These are phyloP conservation scores for Magnaporthiopsis incrustans DNA, from an alignment of 2,329 filamentous ascomycete species.

Conservation along the genomic window DNA sequence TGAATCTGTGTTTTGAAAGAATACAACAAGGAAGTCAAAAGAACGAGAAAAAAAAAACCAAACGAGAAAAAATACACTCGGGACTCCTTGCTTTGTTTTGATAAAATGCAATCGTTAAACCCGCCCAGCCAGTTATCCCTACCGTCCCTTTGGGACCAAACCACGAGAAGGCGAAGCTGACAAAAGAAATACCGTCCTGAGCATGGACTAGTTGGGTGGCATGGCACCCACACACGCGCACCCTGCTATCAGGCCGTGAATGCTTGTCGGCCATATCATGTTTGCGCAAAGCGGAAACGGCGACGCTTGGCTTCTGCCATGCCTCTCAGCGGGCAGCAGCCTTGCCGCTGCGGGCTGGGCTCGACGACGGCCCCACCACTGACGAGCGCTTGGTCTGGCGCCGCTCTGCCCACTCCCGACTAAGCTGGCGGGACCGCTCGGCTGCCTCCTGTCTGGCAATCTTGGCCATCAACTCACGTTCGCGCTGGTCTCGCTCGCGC, in stretches of 20 bases:
- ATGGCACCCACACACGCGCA: not conserved
- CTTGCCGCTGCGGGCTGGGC: not conserved
- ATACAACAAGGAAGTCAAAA: not conserved
- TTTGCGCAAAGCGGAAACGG: not conserved
- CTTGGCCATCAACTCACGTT: slow-evolving; percentile 46
- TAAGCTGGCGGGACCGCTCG: slow-evolving; percentile 49
- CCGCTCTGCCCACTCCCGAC: slow-evolving; percentile 52
- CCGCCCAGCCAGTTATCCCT: not conserved
- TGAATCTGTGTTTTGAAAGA: not conserved
- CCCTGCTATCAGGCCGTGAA: not conserved
- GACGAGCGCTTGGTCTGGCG: slow-evolving; percentile 29
- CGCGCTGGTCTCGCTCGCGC: slow-evolving; percentile 43
- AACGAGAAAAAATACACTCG: not conserved
- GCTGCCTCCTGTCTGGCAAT: slow-evolving; percentile 51
- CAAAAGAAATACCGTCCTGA: not conserved
- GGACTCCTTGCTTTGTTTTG: not conserved
- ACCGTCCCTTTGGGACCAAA: not conserved
- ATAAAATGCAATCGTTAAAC: not conserved
- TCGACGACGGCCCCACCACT: not conserved
- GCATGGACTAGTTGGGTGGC: not conserved
- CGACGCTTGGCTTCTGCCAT: not conserved
- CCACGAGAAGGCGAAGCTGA: not conserved
- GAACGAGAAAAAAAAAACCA: slow-evolving; percentile 1
- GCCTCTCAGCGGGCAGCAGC: not conserved
- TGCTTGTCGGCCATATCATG: not conserved